Base-by-base conservation (phyloP, 176 grass and related monocot species). In the Oryza officinalis region DNA sequence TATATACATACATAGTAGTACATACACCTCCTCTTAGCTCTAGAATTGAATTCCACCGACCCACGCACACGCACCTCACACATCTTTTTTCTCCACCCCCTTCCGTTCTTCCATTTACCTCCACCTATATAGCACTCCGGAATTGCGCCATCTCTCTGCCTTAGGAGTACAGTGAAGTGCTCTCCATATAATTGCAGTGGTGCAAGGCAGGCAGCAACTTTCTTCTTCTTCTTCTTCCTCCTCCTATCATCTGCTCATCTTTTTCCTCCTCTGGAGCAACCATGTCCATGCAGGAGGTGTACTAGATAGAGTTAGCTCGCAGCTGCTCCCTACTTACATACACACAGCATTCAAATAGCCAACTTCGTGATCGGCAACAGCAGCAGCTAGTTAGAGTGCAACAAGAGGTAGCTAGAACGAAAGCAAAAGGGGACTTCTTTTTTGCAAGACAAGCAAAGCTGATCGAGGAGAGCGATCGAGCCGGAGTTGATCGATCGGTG, bases 71-170 rank as follows among this genome's bases (percentile, higher is more conserved):
- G 20, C 67, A 72, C 27, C 44, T 43, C 37, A 32, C 46, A 15
- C 49, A 57, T 22, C 52, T 23, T 22, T 60, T n/a, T 60, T 41
- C 66, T 25, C 57, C 20, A 33, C 14, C 30, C 57, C 35, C 32
- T 35, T 35, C 33, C 65, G 83, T 85, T 59, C 72, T 85, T 59
- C 81, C 71, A 81, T 91, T 85, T 88, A 87, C 89, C 85, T 87
- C 76, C 89, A 87, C 81, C 85, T 84, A 90, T 90, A 90, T 90
- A 90, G 71, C 77, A 33, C 82, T 44, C 78, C 72, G 27, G 77
- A 83, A 66, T 76, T 87, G 68, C 69, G 73, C 69, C 70, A 49
- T n/a, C 85, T 81, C 67, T 66, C 75, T 77, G 28, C 30, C 67
- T 50, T 14, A 75, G 10, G 13, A 85, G 82, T 80, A 85, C 82